Conservation (phyloP, 345 rosid species). For the Firmiana major region DNA sequence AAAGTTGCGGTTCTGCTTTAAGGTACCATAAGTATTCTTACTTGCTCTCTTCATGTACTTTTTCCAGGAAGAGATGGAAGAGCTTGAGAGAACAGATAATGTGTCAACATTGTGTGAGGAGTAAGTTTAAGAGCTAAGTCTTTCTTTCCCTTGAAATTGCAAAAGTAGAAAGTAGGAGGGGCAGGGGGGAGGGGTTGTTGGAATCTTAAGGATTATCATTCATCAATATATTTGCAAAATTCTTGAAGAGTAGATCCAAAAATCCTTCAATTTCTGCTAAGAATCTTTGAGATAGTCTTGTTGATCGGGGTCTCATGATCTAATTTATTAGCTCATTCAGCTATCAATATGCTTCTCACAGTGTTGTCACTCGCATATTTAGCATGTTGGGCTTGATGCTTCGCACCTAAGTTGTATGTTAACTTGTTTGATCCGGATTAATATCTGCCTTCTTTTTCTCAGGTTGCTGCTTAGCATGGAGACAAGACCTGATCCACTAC, state of each 20-base stretch:
- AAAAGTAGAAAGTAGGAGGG: neutral
- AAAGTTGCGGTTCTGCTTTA: neutral
- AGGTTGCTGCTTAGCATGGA: constrained; percentile 44
- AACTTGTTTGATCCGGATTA: neutral
- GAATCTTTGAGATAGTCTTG: neutral
- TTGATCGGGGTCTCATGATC: neutral
- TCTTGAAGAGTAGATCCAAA: neutral
- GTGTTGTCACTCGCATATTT: neutral
- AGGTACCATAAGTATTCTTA: neutral
- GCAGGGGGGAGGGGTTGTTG: neutral
- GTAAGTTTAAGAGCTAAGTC: constrained; percentile 40
- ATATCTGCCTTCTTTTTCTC: constrained; percentile 11
- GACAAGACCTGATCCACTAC: constrained; percentile 51
- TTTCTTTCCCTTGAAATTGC: neutral
- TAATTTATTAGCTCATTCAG: neutral
- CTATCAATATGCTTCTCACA: neutral
- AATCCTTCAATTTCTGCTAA: neutral
- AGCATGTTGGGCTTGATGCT: neutral
- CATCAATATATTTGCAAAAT: neutral
- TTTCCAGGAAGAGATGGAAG: constrained; percentile 58
- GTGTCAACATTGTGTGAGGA: constrained; percentile 51
- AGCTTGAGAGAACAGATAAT: constrained; percentile 40
- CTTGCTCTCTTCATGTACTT: constrained; percentile 7
- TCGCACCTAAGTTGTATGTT: neutral
- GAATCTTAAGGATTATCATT: neutral